phyloP scores from a whole-genome alignment of 306 rosid genomes.

The Calophaca sinica region DNA sequence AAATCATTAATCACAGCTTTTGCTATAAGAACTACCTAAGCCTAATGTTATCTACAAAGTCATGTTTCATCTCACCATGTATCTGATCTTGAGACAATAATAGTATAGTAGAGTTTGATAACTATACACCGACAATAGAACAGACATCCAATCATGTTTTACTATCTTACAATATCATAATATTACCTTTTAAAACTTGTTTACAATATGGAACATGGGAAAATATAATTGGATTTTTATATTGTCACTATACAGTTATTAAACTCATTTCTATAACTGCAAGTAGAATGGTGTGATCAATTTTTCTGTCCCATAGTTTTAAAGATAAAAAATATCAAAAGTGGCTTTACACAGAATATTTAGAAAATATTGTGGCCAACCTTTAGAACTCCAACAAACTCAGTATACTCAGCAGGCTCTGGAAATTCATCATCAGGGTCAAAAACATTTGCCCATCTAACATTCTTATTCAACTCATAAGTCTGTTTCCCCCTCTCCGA shows the following conservation, averaged over 20 bases:
- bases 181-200: too few relatives aligned
- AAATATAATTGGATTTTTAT: too few relatives aligned
- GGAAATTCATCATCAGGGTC: constrained; percentile 76
- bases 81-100: constrained; percentile 13
- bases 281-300: constrained; percentile 10
- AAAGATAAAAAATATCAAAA: constrained; percentile 11
- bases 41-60: neutral
- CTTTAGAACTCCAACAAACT: constrained; percentile 80
- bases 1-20: constrained; percentile 2
- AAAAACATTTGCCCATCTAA: constrained; percentile 80
- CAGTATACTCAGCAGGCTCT: constrained; percentile 82
- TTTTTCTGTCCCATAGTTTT: neutral
- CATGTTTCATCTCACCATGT: constrained; percentile 21
- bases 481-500: constrained; percentile 81
- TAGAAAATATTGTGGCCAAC: constrained; percentile 50
- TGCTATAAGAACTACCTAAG: neutral
- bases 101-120: neutral
- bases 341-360: neutral
- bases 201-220: too few relatives aligned
- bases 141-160: neutral
- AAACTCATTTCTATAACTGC: constrained; percentile 12
- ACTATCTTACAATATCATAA: neutral
- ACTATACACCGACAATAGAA: too few relatives aligned
- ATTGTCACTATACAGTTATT: too few relatives aligned
- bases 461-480: constrained; percentile 86